Conservation (phyloP, 1,139 yeast genomes). For the Yamadazyma triangularis region DNA sequence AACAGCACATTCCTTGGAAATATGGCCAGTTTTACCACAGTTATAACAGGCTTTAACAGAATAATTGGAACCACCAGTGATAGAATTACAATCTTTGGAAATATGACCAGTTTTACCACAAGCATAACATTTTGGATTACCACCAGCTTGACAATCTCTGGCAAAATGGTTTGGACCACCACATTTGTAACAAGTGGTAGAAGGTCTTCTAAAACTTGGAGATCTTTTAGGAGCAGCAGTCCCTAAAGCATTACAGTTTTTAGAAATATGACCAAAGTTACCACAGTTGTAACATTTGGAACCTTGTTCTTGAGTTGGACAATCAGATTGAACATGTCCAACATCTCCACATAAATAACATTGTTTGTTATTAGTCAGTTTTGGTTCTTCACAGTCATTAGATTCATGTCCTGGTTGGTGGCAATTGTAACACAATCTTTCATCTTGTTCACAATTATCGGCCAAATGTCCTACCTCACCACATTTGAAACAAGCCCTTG, state of each 20-base stretch:
- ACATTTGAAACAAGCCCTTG: constrained; percentile 87
- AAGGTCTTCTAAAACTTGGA: constrained; percentile 17
- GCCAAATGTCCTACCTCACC: constrained; percentile 93
- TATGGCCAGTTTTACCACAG: constrained; percentile 35
- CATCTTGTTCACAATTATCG: constrained; percentile 76
- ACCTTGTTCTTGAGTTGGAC: constrained; percentile 51
- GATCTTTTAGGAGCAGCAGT: constrained; percentile 11
- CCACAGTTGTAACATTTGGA: constrained; percentile 56
- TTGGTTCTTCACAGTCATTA: constrained; percentile 82
- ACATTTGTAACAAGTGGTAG: constrained; percentile 80
- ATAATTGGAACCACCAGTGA: constrained; percentile 33
- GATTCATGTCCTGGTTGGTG: constrained; percentile 89
- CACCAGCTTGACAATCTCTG: constrained; percentile 78
- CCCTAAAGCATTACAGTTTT: constrained; percentile 53
- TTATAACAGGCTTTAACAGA: constrained; percentile 47
- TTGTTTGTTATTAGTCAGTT: constrained; percentile 77
- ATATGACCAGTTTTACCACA: constrained; percentile 91
- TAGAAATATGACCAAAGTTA: constrained; percentile 78
- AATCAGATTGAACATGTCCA: constrained; percentile 68
- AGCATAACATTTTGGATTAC: constrained; percentile 72
- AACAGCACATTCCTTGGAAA: constrained; percentile 31
- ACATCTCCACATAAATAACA: constrained; percentile 83
- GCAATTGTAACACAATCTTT: constrained; percentile 90
- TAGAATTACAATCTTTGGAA: constrained; percentile 71
- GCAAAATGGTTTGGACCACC: constrained; percentile 94